These are phyloP conservation scores for Blastomyces parvus DNA, from an alignment of 2,329 filamentous ascomycete genomes.

Conservation along the genomic window DNA sequence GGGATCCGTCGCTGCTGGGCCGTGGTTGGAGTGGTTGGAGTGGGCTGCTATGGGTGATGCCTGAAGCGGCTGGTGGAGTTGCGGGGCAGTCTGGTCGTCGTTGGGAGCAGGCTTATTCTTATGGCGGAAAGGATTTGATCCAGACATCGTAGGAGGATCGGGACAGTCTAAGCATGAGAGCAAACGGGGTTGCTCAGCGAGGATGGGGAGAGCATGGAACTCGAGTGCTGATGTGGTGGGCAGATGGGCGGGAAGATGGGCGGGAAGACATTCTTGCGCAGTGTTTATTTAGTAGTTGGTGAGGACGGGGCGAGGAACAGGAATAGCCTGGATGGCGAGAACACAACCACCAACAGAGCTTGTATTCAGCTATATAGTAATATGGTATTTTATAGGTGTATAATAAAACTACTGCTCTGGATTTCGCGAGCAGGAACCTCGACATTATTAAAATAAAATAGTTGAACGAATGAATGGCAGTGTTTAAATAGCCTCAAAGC, in stretches of 20 bases:
- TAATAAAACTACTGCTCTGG: background rate
- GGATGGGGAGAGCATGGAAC: constrained; percentile 16
- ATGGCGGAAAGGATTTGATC: constrained; percentile 44
- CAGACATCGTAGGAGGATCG: constrained; percentile 35
- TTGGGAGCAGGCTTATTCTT: constrained; percentile 27
- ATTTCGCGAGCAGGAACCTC: background rate
- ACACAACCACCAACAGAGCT: background rate
- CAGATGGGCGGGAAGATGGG: constrained; percentile 9
- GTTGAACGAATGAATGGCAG: background rate
- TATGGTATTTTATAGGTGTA: background rate
- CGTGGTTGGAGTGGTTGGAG: background rate
- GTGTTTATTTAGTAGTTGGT: background rate
- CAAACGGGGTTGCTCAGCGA: constrained; percentile 7
- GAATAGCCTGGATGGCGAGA: background rate
- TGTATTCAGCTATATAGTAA: background rate
- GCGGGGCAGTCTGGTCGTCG: constrained; percentile 12
- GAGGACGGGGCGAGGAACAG: background rate
- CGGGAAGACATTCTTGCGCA: constrained; percentile 12
- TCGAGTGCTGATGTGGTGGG: constrained; percentile 11
- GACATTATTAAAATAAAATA: background rate
- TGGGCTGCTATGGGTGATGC: background rate
- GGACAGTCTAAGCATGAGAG: constrained; percentile 25
- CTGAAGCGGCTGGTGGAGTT: background rate
- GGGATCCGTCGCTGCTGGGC: background rate
- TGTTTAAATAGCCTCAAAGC: background rate